Percentiles rank a stretch among this genome's conserved stretches.
These are phyloP conservation scores for Rhizophora apiculata DNA, from an alignment of 345 rosid species.

Conservation along the genomic window DNA sequence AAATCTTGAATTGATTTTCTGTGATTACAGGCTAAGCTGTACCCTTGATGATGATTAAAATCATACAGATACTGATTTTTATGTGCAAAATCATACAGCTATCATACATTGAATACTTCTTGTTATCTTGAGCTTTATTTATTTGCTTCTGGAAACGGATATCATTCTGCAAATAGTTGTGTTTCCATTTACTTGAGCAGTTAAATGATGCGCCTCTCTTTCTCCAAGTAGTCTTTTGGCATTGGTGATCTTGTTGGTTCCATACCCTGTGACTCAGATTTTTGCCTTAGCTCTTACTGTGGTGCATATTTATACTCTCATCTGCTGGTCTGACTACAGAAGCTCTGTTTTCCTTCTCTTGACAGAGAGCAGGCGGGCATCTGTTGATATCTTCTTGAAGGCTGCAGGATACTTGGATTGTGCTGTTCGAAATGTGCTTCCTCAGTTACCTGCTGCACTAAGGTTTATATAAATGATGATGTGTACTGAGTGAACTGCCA, in stretches of 20 bases:
- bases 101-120: too few species aligned
- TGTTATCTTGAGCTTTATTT: too few species aligned
- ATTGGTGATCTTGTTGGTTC: neutral
- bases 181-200: too few species aligned
- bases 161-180: too few species aligned
- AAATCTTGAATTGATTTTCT: too few species aligned
- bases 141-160: too few species aligned
- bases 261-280: neutral
- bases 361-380: constrained; percentile 80
- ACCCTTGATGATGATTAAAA: too few species aligned
- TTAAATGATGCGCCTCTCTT: too few species aligned
- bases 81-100: too few species aligned
- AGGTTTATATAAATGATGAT: constrained; percentile 46
- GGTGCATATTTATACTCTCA: constrained; percentile 1
- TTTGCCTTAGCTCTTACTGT: neutral
- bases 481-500: constrained; percentile 6
- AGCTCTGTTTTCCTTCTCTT: constrained; percentile 17
- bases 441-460: constrained; percentile 67
- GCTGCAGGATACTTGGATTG: constrained; percentile 97
- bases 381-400: constrained; percentile 87
- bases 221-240: neutral
- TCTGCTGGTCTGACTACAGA: constrained; percentile 2
- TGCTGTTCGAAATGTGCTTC: constrained; percentile 86
- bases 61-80: too few species aligned
- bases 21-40: too few species aligned